phyloP scores from a whole-genome alignment of 176 grass and related monocot species.

The Oryza meyeriana region DNA sequence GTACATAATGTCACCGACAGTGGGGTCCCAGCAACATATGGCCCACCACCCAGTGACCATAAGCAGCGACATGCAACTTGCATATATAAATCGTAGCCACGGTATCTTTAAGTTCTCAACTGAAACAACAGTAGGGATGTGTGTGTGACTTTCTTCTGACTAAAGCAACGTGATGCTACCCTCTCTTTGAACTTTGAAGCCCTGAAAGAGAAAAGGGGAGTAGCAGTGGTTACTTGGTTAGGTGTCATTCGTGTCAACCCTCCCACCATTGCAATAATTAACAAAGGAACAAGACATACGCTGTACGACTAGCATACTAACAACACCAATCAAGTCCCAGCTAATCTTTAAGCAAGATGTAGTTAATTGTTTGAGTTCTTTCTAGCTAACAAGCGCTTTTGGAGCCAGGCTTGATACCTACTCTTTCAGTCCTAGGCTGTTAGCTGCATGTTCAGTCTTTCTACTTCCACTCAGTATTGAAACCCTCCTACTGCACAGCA shows the following conservation, averaged over 20 bases:
- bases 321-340: conserved; percentile 24
- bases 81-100: neutral
- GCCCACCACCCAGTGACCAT: neutral
- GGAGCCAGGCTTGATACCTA: conserved; percentile 28
- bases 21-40: neutral
- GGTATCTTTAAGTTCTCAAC: neutral
- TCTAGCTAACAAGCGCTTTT: neutral
- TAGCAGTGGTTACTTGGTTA: conserved; percentile 14
- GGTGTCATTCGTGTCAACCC: conserved; percentile 24
- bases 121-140: neutral
- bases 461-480: neutral
- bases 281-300: conserved; percentile 27
- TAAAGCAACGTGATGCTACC: conserved; percentile 11
- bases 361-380: neutral
- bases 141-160: neutral
- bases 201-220: neutral
- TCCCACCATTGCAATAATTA: conserved; percentile 30
- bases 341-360: neutral
- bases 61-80: neutral
- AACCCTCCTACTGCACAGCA: neutral
- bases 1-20: neutral
- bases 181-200: conserved; percentile 4
- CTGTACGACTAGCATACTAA: neutral
- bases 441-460: neutral
- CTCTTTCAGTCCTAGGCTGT: conserved; percentile 4